Evolutionary conservation across 1,139 yeast genomes (phyloP).

Genomic region (Pichiaceae sp.): DNA sequence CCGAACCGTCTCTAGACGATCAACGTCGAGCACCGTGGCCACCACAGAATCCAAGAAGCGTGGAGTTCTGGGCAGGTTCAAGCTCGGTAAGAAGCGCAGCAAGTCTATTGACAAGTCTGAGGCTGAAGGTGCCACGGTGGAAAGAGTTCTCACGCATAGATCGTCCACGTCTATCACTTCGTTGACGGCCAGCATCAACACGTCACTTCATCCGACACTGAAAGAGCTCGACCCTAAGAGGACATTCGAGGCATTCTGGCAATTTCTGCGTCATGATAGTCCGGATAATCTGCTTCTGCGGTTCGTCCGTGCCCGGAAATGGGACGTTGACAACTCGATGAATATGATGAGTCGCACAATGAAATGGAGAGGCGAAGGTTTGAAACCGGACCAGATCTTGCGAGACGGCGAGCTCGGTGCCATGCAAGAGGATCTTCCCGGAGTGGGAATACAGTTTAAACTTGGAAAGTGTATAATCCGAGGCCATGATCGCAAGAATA

Average conservation of each 20-base stretch:
- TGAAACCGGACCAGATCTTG: constrained; percentile 50
- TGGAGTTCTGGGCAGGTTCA: constrained; percentile 12
- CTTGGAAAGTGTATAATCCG: constrained; percentile 55
- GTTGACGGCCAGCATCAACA: neutral
- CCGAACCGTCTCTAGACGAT: constrained; percentile 1
- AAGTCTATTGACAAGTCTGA: constrained; percentile 12
- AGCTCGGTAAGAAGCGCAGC: constrained; percentile 9
- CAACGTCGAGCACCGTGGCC: constrained; percentile 3
- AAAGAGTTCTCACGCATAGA: constrained; percentile 12
- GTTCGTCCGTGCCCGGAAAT: constrained; percentile 67
- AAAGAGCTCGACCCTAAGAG: constrained; percentile 31
- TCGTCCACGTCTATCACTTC: constrained; percentile 3
- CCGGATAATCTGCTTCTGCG: constrained; percentile 66
- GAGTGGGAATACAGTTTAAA: constrained; percentile 42
- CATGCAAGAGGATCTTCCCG: constrained; percentile 29
- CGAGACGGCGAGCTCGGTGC: constrained; percentile 49
- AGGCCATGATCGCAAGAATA: constrained; percentile 54
- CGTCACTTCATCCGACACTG: constrained; percentile 10
- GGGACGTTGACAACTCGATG: constrained; percentile 54
- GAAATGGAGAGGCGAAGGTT: constrained; percentile 57
- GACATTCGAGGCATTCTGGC: constrained; percentile 42
- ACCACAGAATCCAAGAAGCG: constrained; percentile 13
- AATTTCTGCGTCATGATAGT: constrained; percentile 52
- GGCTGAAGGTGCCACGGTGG: constrained; percentile 1
- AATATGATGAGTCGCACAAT: constrained; percentile 62